A percentile compares a stretch with the other conserved stretches of the same genome.
phyloP scores from a whole-genome alignment of 106 monocot species.

The Phalaenopsis aphrodite region DNA sequence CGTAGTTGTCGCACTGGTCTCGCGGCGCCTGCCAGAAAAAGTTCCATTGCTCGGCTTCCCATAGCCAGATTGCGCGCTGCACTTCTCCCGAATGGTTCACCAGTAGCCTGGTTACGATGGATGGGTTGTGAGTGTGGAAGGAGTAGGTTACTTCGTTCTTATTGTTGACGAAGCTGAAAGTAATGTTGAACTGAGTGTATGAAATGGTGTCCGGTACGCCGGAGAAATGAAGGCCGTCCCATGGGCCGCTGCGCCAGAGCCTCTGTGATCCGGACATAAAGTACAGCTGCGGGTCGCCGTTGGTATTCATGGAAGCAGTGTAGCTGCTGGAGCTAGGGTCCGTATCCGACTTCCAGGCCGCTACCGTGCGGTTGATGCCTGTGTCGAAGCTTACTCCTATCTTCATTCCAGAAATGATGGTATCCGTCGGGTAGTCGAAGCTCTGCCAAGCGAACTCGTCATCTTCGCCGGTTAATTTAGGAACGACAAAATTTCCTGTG shows the following conservation, averaged over 20 bases:
- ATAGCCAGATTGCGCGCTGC: slow-evolving; percentile 22
- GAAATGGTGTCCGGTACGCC: not conserved
- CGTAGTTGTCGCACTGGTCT: slow-evolving; percentile 25
- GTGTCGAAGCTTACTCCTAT: not conserved
- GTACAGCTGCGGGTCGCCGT: slow-evolving; percentile 5
- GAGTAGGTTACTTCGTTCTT: slow-evolving; percentile 9
- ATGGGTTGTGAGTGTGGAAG: slow-evolving; percentile 21
- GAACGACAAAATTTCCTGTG: slow-evolving; percentile 23
- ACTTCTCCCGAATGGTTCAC: slow-evolving; percentile 18
- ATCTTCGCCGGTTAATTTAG: not conserved
- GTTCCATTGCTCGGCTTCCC: slow-evolving; percentile 16
- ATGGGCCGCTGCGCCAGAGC: slow-evolving; percentile 11
- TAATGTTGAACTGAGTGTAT: slow-evolving; percentile 12
- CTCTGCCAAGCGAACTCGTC: not conserved
- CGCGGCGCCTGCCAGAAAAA: slow-evolving; percentile 18
- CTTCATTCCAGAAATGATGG: not conserved
- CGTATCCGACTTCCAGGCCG: not conserved
- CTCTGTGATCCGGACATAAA: slow-evolving; percentile 3
- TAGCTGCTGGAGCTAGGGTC: not conserved
- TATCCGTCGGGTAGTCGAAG: not conserved
- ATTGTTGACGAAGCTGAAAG: slow-evolving; percentile 5
- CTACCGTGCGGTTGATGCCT: not conserved
- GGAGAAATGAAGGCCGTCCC: slow-evolving; percentile 5
- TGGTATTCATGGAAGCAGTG: not conserved
- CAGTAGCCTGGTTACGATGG: not conserved